phyloP scores from a whole-genome alignment of 2,329 filamentous ascomycete species.

The Seiridium unicorne region DNA sequence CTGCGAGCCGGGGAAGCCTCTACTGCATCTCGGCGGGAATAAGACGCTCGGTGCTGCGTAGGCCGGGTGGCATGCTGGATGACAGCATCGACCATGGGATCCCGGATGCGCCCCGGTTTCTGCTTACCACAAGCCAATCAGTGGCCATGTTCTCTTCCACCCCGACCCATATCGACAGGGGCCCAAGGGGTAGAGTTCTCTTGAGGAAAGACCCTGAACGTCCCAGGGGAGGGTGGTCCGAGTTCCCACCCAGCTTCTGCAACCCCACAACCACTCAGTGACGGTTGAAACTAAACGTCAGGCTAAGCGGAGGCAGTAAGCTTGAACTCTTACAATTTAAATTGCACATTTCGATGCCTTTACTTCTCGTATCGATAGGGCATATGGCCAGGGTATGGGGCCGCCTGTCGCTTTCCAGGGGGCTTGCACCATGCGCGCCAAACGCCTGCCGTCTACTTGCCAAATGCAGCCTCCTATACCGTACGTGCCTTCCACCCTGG shows the following conservation, averaged over 20 bases:
- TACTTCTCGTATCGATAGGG: constrained; percentile 11
- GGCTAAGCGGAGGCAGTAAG: not conserved
- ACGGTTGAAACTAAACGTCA: not conserved
- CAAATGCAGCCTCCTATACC: too few species aligned
- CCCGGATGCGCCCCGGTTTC: not conserved
- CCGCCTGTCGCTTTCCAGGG: too few species aligned
- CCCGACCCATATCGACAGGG: not conserved
- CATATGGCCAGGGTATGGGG: constrained; percentile 11
- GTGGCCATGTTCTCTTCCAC: not conserved
- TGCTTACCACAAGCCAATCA: not conserved
- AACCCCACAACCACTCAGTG: not conserved
- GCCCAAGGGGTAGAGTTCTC: not conserved
- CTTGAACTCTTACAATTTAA: not conserved
- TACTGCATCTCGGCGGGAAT: constrained; percentile 7
- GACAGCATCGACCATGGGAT: not conserved
- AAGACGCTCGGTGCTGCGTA: not conserved
- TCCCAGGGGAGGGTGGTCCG: not conserved
- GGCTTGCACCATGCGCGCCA: too few species aligned
- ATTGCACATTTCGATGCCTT: not conserved
- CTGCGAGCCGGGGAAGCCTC: constrained; percentile 6
- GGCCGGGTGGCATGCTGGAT: constrained; percentile 2
- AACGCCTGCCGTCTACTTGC: too few species aligned
- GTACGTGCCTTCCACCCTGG: too few species aligned
- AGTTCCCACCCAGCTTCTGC: not conserved
- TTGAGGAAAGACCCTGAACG: not conserved